Evolutionary conservation across 1,139 yeast species (phyloP), one percentile per base, ranked within the genome.

Genomic region (Sugiyamaella neomexicana): DNA sequence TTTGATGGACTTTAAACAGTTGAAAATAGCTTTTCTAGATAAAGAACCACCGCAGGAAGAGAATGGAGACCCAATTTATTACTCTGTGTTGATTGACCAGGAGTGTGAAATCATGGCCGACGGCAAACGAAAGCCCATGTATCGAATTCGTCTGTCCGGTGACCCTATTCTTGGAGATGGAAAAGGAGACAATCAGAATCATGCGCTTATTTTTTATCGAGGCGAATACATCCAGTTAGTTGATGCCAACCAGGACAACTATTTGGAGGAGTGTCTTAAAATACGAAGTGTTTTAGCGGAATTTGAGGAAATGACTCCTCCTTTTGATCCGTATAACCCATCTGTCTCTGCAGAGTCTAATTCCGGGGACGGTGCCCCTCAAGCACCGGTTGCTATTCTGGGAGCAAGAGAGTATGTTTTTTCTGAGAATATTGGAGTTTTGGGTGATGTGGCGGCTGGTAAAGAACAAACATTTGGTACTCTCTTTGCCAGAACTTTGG

Each of bases 401-500:
- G 96, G 97, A 0, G 93, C 96, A 0, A 77, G 97, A 61, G 97
- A 89, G 65, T 88, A 88, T 62, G 87, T 89, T 1, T 89, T 89
- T 65, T 86, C 95, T 0, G 96, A 89, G 67, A 86, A 86, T 62
- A 81, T 86, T 54, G 97, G 97, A 5, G 84, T 89, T 2, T 72
- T 89, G 20, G 97, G 97, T 1, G 97, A 89, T 69, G 85, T 89
- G 54, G 96, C 97, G 0, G 97, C 97, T 1, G 95, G 96, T 0
- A 89, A 89, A 65, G 97, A 89, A 65, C 96, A 89, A 67, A 89
- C 97, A 0, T 89, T 89, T 75, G 96, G 97, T 0, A 89, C 97
- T 0, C 72, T 89, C 55, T 89, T 89, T 74, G 91, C 96, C 0
- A 75, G 97, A 60, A 87, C 96, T 0, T 72, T 89, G 61, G 91